These are phyloP conservation scores for Clarireedia monteithiana DNA, from an alignment of 2,329 filamentous ascomycete species.

Conservation along the genomic window DNA sequence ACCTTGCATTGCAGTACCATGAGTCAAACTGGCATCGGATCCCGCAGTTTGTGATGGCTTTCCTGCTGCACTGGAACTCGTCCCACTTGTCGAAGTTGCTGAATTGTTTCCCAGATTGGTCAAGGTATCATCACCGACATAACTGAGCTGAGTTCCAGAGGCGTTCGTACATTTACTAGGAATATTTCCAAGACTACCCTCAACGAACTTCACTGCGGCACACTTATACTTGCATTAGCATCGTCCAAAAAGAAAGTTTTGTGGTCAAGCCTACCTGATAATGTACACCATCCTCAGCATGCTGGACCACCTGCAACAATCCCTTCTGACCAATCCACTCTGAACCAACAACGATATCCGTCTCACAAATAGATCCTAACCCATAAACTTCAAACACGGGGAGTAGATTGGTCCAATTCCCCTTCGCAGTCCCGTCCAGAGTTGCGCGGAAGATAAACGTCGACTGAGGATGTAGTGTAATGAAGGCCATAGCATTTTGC, in stretches of 20 bases:
- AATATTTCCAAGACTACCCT: background rate
- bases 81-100: background rate
- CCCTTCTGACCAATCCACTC: background rate
- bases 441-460: background rate
- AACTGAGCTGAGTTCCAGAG: background rate
- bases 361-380: background rate
- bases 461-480: background rate
- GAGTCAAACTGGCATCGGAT: background rate
- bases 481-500: background rate
- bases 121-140: background rate
- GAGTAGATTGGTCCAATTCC: background rate
- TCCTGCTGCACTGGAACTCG: background rate
- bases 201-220: background rate
- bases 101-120: background rate
- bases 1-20: background rate
- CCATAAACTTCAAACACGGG: background rate
- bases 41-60: background rate
- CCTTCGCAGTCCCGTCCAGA: background rate
- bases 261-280: background rate
- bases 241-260: no score
- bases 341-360: background rate
- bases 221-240: background rate
- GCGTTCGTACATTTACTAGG: slow-evolving; percentile 9
- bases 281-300: background rate
- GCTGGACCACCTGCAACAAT: background rate